Evolutionary conservation across 208 protist genomes (phyloP).

Genomic region (Acanthamoeba sp.): DNA sequence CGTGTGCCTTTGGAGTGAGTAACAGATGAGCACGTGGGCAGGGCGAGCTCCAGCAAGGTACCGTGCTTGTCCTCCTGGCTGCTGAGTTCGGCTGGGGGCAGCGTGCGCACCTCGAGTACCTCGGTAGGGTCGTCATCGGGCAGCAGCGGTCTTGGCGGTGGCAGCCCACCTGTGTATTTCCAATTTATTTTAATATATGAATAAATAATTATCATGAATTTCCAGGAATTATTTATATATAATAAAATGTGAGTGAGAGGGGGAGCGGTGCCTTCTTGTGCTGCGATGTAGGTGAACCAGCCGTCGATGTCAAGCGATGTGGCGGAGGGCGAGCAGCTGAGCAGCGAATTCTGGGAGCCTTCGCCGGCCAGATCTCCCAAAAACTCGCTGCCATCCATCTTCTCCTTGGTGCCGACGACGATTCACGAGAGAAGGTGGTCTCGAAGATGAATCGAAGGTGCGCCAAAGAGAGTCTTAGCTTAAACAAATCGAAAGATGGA

Average conservation of each 20-base stretch:
- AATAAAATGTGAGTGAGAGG: neutral
- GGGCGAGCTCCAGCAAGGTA: neutral
- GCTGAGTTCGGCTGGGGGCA: neutral
- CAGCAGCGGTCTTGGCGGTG: neutral
- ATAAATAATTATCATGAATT: neutral
- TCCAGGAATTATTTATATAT: too few relatives aligned
- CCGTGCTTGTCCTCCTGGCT: neutral
- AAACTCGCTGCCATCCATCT: constrained; percentile 3
- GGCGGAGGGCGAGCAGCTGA: constrained; percentile 61
- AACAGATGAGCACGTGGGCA: too few relatives aligned
- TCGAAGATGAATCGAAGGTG: too few relatives aligned
- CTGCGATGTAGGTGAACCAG: constrained; percentile 38
- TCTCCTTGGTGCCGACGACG: too few relatives aligned
- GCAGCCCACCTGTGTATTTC: neutral
- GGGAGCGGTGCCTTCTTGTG: neutral
- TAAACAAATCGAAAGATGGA: too few relatives aligned
- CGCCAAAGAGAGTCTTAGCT: too few relatives aligned
- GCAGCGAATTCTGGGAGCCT: neutral
- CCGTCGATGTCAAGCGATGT: constrained; percentile 32
- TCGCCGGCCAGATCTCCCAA: neutral
- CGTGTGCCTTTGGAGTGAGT: neutral
- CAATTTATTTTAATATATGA: neutral
- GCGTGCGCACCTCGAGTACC: neutral
- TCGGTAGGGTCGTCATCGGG: neutral
- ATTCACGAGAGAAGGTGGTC: too few relatives aligned